These are phyloP conservation scores for Crepidotus variabilis DNA, from an alignment of 768 basidiomycete genomes.

Conservation along the genomic window DNA sequence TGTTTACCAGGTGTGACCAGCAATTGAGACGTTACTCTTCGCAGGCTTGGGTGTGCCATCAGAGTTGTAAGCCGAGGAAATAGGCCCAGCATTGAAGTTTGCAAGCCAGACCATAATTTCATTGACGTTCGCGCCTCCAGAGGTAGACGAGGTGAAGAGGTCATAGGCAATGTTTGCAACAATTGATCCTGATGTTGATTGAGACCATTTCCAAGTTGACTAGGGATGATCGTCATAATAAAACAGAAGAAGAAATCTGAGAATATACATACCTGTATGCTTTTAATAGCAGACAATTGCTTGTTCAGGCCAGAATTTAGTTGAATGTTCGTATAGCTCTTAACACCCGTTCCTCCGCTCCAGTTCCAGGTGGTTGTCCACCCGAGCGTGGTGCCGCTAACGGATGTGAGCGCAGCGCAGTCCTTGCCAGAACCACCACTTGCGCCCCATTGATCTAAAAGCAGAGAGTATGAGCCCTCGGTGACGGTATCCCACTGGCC, in stretches of 20 bases:
- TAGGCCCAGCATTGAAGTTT: conserved; percentile 54
- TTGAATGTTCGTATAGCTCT: conserved; percentile 60
- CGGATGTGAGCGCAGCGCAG: conserved; percentile 42
- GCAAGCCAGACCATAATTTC: conserved; percentile 69
- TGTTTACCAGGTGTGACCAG: conserved; percentile 46
- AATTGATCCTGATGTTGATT: conserved; percentile 33
- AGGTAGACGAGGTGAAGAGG: conserved; percentile 51
- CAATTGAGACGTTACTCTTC: conserved; percentile 39
- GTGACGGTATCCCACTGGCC: conserved; percentile 51
- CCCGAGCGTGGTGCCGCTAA: conserved; percentile 35
- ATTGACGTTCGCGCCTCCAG: conserved; percentile 45
- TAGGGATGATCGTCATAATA: conserved; percentile 16
- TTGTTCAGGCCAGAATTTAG: conserved; percentile 47
- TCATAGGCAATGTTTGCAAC: conserved; percentile 61
- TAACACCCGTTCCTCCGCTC: conserved; percentile 48
- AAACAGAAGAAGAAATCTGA: background rate
- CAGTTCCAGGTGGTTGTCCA: conserved; percentile 57
- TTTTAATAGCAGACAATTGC: conserved; percentile 48
- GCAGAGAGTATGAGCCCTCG: conserved; percentile 43
- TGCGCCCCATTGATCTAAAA: conserved; percentile 45
- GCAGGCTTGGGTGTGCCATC: conserved; percentile 44
- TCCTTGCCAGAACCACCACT: conserved; percentile 45
- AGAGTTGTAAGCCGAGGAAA: conserved; percentile 43
- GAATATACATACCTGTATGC: conserved; percentile 47
- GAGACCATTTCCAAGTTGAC: conserved; percentile 58